Percentiles rank a stretch among this genome's conserved stretches.
These are phyloP conservation scores for Saprolegnia parasitica DNA, from an alignment of 352 stramenopile genomes.

Conservation along the genomic window DNA sequence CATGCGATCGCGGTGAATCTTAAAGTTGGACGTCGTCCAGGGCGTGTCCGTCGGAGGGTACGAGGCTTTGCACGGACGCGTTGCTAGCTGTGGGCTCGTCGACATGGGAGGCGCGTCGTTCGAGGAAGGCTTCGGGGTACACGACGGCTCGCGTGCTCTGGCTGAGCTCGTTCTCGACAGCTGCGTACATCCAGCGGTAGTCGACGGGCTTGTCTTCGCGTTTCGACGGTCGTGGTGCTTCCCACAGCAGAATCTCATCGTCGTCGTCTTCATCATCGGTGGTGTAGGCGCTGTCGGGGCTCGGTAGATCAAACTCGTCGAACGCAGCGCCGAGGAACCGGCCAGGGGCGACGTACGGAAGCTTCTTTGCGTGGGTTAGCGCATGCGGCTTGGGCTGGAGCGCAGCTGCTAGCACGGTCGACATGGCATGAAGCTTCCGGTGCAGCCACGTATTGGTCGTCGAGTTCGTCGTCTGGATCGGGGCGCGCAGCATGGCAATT, in stretches of 20 bases:
- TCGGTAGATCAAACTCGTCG: not conserved
- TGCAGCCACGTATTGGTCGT: not conserved
- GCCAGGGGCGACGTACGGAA: not conserved
- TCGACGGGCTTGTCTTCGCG: not conserved
- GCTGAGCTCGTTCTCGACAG: not conserved
- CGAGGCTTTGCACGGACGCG: no score
- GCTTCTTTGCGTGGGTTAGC: not conserved
- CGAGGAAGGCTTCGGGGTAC: constrained; percentile 3
- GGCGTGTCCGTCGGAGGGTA: no score
- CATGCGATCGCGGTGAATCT: no score
- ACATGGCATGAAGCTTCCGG: not conserved
- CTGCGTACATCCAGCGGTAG: constrained; percentile 2
- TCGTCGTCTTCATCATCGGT: not conserved
- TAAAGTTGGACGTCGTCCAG: no score
- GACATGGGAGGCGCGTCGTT: not conserved
- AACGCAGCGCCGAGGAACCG: not conserved
- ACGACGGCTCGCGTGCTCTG: constrained; percentile 5
- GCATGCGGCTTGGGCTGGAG: not conserved
- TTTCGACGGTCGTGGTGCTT: not conserved
- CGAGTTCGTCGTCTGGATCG: no score
- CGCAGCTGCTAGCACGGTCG: not conserved
- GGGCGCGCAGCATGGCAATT: no score
- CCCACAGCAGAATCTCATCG: constrained; percentile 7
- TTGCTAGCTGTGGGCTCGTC: not conserved
- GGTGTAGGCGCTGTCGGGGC: not conserved